These are phyloP conservation scores for Monosporozyma solicola DNA, from an alignment of 805 yeast genomes.

Conservation along the genomic window DNA sequence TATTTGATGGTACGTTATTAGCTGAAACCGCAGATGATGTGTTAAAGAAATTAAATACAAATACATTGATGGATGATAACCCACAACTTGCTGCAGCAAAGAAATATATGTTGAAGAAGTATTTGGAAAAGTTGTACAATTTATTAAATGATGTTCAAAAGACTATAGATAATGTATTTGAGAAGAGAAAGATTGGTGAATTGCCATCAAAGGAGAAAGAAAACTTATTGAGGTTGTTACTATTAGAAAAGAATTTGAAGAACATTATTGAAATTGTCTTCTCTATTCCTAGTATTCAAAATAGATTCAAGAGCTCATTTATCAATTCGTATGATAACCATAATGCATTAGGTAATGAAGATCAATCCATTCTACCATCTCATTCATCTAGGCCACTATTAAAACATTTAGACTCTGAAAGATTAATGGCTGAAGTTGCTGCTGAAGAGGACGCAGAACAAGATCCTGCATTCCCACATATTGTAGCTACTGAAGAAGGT, in stretches of 20 bases:
- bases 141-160: constrained; percentile 34
- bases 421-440: constrained; percentile 17
- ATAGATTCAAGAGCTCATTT: neutral
- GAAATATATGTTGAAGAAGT: constrained; percentile 32
- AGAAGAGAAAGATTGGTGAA: constrained; percentile 45
- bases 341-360: constrained; percentile 29
- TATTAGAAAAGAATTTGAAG: constrained; percentile 60
- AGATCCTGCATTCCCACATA: neutral
- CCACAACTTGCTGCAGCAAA: constrained; percentile 14
- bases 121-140: constrained; percentile 34
- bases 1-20: constrained; percentile 66
- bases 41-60: constrained; percentile 33
- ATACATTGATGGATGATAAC: constrained; percentile 29
- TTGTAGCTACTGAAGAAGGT: constrained; percentile 52
- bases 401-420: constrained; percentile 17
- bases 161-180: constrained; percentile 49
- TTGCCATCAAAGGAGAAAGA: constrained; percentile 65
- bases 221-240: constrained; percentile 55
- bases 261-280: constrained; percentile 37
- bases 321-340: neutral
- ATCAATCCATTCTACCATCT: constrained; percentile 58
- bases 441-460: constrained; percentile 32
- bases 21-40: constrained; percentile 65
- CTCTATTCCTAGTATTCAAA: constrained; percentile 17
- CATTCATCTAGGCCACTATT: constrained; percentile 7